Evolutionary conservation across 176 grass and related monocot species (phyloP).

Genomic region (Triticum aestivum): DNA sequence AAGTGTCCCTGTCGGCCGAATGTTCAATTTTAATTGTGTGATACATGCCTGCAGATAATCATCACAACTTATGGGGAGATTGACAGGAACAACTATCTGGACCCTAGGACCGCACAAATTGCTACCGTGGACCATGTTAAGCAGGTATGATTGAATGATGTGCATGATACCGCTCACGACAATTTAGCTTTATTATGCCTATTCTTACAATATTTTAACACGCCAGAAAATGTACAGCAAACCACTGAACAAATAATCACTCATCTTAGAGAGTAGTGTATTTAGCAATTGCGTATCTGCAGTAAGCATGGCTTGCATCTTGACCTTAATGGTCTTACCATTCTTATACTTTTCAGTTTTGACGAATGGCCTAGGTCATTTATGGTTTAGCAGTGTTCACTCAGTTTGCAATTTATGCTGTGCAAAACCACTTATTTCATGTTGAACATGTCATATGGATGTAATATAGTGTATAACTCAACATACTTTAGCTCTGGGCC

Average conservation of each 20-base stretch:
- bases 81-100: conserved; percentile 71
- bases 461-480: neutral
- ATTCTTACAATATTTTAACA: neutral
- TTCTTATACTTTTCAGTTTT: conserved; percentile 9
- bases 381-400: neutral
- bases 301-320: neutral
- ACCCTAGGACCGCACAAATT: conserved; percentile 91
- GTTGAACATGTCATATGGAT: conserved; percentile 1
- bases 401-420: neutral
- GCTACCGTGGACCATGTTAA: conserved; percentile 94
- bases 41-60: conserved; percentile 63
- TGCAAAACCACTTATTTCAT: neutral
- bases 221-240: neutral
- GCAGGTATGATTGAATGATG: conserved; percentile 50
- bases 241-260: neutral
- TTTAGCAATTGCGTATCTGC: neutral
- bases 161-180: neutral
- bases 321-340: neutral
- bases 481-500: neutral
- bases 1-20: neutral
- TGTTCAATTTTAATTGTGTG: conserved; percentile 15
- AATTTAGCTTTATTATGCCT: neutral
- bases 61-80: conserved; percentile 79
- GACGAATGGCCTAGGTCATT: neutral
- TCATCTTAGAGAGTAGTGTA: neutral